A percentile compares a stretch with the other conserved stretches of the same genome.
Evolutionary conservation across 2,329 filamentous ascomycete genomes (phyloP).

Genomic region (Penicillium sp.): DNA sequence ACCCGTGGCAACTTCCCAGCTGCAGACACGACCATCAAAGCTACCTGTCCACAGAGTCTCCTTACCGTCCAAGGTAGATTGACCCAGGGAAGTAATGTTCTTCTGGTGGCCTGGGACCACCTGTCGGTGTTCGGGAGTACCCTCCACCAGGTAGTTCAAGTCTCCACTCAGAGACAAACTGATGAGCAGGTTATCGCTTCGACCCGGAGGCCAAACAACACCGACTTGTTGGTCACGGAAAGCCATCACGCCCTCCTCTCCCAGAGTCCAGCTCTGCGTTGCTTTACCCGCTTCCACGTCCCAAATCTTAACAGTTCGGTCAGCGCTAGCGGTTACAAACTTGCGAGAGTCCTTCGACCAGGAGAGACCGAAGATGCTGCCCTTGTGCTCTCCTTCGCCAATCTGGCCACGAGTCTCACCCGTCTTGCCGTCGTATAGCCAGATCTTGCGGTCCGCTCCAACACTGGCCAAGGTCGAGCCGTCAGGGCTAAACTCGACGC

Average conservation of each 20-base stretch:
- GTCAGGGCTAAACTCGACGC: slow-evolving; percentile 86
- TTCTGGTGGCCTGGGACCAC: slow-evolving; percentile 89
- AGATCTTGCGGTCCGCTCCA: slow-evolving; percentile 89
- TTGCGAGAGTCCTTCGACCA: slow-evolving; percentile 87
- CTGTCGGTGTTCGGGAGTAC: slow-evolving; percentile 68
- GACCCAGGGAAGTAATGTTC: slow-evolving; percentile 77
- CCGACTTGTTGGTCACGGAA: slow-evolving; percentile 90
- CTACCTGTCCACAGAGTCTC: slow-evolving; percentile 84
- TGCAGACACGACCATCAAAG: slow-evolving; percentile 84
- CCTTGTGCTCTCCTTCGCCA: slow-evolving; percentile 75
- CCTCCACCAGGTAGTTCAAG: slow-evolving; percentile 82
- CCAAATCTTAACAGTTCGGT: slow-evolving; percentile 95
- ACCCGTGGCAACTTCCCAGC: slow-evolving; percentile 78
- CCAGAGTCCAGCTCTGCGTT: slow-evolving; percentile 82
- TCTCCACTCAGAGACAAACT: slow-evolving; percentile 87
- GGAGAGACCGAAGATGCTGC: slow-evolving; percentile 88
- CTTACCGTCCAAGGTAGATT: slow-evolving; percentile 54
- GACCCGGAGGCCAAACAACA: slow-evolving; percentile 83
- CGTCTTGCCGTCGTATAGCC: slow-evolving; percentile 95
- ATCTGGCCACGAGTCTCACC: slow-evolving; percentile 80
- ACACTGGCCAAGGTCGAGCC: slow-evolving; percentile 82
- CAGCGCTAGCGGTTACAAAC: slow-evolving; percentile 88
- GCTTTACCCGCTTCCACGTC: slow-evolving; percentile 79
- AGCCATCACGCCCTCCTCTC: slow-evolving; percentile 71
- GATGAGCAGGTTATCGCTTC: slow-evolving; percentile 85